phyloP scores from a whole-genome alignment of 1,284 basidiomycete genomes.

The Boletus calvinii region DNA sequence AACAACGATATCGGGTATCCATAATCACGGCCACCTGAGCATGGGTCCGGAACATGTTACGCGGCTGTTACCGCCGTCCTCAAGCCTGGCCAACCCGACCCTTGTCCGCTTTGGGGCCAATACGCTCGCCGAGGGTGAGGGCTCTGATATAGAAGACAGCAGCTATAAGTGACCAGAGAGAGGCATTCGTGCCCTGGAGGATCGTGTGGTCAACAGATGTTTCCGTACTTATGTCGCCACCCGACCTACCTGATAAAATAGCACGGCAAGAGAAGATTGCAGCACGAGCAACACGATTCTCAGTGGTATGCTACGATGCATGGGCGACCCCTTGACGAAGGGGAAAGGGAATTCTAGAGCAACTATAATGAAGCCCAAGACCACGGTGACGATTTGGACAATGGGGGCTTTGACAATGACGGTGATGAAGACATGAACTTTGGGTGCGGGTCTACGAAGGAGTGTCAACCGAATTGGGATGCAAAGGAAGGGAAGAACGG shows the following conservation, averaged over 20 bases:
- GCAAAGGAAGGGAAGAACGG: constrained; percentile 35
- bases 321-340: constrained; percentile 49
- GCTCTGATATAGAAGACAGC: constrained; percentile 63
- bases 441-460: constrained; percentile 57
- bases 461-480: background rate
- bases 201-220: constrained; percentile 6
- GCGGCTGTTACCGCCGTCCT: constrained; percentile 20
- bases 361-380: constrained; percentile 56
- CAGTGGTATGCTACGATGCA: constrained; percentile 65
- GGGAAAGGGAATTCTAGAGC: constrained; percentile 69
- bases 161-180: constrained; percentile 71
- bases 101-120: constrained; percentile 66
- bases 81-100: constrained; percentile 57
- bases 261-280: constrained; percentile 62
- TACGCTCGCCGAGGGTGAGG: constrained; percentile 59
- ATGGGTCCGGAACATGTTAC: background rate
- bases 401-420: constrained; percentile 75
- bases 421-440: constrained; percentile 60
- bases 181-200: constrained; percentile 70
- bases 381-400: constrained; percentile 64
- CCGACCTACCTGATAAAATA: constrained; percentile 74
- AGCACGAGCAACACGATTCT: constrained; percentile 63
- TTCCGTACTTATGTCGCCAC: constrained; percentile 21
- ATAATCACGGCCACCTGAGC: background rate
- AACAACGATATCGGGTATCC: constrained; percentile 5